Percentiles rank a stretch among this genome's conserved stretches.
phyloP scores from a whole-genome alignment of 768 basidiomycete genomes.

The Artomyces pyxidatus region DNA sequence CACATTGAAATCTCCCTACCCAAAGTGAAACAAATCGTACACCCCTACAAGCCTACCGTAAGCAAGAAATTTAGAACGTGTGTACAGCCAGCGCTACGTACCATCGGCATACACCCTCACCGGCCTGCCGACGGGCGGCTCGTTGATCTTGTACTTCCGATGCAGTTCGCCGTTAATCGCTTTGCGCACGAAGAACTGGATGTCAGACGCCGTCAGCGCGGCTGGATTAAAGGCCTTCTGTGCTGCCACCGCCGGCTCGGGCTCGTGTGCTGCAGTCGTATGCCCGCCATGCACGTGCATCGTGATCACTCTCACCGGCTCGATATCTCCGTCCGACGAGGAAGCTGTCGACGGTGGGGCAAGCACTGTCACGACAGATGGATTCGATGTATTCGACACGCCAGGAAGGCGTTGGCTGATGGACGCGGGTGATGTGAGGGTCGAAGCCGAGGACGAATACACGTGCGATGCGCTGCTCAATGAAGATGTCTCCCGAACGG shows the following conservation, averaged over 20 bases:
- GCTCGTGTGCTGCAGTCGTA: constrained; percentile 13
- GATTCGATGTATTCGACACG: background rate
- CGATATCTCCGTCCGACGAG: constrained; percentile 15
- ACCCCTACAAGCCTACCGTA: constrained; percentile 48
- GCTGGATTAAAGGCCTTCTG: constrained; percentile 50
- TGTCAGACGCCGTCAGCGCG: constrained; percentile 63
- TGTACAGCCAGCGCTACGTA: constrained; percentile 25
- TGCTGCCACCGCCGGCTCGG: constrained; percentile 19
- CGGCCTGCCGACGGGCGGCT: constrained; percentile 73
- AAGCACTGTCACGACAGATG: constrained; percentile 1
- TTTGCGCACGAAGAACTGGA: constrained; percentile 64
- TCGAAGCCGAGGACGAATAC: constrained; percentile 18
- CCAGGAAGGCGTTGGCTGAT: constrained; percentile 7
- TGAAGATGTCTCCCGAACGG: constrained; percentile 27
- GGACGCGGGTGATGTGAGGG: constrained; percentile 12
- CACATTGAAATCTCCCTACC: constrained; percentile 38
- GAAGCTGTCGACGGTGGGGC: constrained; percentile 7
- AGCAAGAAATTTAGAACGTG: background rate
- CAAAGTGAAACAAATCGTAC: constrained; percentile 96
- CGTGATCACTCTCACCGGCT: constrained; percentile 7
- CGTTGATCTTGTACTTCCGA: constrained; percentile 75
- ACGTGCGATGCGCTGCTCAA: constrained; percentile 14
- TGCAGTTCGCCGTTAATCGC: constrained; percentile 66
- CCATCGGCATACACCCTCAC: constrained; percentile 94
- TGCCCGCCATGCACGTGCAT: background rate